These are phyloP conservation scores for Populus nigra DNA, from an alignment of 345 rosid genomes.

Conservation along the genomic window DNA sequence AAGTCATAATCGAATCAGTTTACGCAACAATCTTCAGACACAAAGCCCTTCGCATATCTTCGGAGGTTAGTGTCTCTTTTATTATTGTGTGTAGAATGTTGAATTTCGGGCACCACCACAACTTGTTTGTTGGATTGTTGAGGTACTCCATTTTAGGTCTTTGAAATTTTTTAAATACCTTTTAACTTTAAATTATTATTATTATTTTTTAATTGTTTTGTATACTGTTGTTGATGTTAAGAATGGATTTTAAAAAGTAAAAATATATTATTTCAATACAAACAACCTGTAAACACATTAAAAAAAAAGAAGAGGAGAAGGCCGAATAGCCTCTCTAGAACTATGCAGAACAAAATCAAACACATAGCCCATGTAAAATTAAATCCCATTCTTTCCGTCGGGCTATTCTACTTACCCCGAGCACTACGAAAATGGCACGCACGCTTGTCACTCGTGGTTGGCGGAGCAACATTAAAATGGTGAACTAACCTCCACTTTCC, in stretches of 20 bases:
- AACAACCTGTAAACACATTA: too few relatives aligned
- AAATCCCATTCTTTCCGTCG: background rate
- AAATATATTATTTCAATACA: too few relatives aligned
- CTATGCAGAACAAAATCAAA: too few relatives aligned
- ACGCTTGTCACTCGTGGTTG: background rate
- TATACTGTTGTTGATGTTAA: too few relatives aligned
- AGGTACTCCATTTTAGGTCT: too few relatives aligned
- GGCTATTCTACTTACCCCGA: background rate
- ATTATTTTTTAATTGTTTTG: too few relatives aligned
- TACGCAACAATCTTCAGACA: background rate
- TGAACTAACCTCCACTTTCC: background rate
- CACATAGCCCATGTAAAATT: background rate
- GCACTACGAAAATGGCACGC: background rate
- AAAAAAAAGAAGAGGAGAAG: too few relatives aligned
- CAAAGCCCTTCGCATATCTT: background rate
- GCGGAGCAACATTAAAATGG: background rate
- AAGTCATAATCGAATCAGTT: background rate
- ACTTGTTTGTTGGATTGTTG: background rate
- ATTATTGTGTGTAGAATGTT: background rate
- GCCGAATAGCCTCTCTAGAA: too few relatives aligned
- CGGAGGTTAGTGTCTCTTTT: too few relatives aligned
- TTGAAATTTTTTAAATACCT: too few relatives aligned
- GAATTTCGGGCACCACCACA: background rate
- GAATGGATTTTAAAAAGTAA: too few relatives aligned
- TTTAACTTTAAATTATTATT: too few relatives aligned